Evolutionary conservation across 2,329 filamentous ascomycete genomes (phyloP).

Genomic region (Colletotrichum sp.): DNA sequence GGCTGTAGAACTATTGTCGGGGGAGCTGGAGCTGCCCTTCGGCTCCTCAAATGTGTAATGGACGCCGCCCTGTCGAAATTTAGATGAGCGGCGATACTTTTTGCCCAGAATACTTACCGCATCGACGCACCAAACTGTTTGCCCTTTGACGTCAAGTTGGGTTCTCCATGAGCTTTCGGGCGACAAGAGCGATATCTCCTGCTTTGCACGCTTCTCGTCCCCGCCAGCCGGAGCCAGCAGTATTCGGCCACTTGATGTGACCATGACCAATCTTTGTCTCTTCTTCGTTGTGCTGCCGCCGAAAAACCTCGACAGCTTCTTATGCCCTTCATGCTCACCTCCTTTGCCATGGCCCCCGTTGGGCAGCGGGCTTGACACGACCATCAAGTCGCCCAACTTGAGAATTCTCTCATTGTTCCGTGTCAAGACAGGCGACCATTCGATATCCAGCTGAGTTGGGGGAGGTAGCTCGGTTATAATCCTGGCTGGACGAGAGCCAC

Average conservation of each 20-base stretch:
- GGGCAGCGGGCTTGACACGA: conserved; percentile 78
- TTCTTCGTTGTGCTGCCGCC: conserved; percentile 91
- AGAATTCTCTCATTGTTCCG: conserved; percentile 91
- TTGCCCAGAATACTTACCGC: conserved; percentile 67
- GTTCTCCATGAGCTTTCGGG: conserved; percentile 80
- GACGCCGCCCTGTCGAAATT: conserved; percentile 71
- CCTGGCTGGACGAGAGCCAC: conserved; percentile 67
- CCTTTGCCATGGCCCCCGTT: conserved; percentile 76
- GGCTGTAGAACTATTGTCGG: conserved; percentile 70
- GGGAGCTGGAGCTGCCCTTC: conserved; percentile 67
- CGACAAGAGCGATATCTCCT: conserved; percentile 83
- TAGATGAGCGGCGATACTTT: conserved; percentile 18
- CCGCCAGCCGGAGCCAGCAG: conserved; percentile 90
- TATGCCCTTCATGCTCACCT: conserved; percentile 73
- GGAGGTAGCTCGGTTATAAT: conserved; percentile 95
- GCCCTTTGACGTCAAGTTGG: conserved; percentile 84
- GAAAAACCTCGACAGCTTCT: conserved; percentile 93
- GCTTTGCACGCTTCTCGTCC: conserved; percentile 94
- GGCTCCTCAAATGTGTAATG: conserved; percentile 93
- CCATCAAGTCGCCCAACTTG: conserved; percentile 89
- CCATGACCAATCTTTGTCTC: conserved; percentile 89
- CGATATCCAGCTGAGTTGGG: conserved; percentile 95
- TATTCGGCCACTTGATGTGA: conserved; percentile 89
- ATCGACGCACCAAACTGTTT: conserved; percentile 89
- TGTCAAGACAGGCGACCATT: conserved; percentile 96